A percentile compares a stretch with the other conserved stretches of the same genome.
phyloP scores from a whole-genome alignment of 257 asterid genomes.

The Vinca minor region DNA sequence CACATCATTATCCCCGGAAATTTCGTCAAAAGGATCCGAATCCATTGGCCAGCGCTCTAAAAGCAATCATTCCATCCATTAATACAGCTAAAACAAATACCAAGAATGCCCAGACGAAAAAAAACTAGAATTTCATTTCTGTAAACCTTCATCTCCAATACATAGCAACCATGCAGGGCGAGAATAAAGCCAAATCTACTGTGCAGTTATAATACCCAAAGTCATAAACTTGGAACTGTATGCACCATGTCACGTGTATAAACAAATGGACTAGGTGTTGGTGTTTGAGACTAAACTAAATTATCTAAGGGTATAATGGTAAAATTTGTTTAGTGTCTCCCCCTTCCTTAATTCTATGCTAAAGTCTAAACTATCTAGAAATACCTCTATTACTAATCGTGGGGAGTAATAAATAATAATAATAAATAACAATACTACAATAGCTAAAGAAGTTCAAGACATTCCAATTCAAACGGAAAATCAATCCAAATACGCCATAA shows the following conservation, averaged over 20 bases:
- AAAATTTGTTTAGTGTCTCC: no score
- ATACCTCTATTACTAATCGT: no score
- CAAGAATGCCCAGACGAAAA: neutral
- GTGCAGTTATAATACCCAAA: neutral
- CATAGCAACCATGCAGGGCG: neutral
- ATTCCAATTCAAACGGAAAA: no score
- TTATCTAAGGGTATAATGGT: no score
- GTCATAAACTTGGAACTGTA: neutral
- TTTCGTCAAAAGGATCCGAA: constrained; percentile 15
- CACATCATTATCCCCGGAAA: constrained; percentile 20
- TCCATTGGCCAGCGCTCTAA: constrained; percentile 10
- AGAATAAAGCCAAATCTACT: neutral
- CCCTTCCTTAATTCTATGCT: no score
- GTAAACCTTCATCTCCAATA: neutral
- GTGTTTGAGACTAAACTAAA: neutral
- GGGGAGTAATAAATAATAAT: no score
- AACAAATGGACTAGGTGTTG: no score
- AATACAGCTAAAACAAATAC: neutral
- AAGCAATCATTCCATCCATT: neutral
- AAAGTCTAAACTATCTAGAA: no score
- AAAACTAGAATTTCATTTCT: neutral
- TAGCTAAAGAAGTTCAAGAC: no score
- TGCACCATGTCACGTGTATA: neutral
- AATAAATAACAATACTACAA: no score
- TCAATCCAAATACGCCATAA: no score